Evolutionary conservation across 2,329 filamentous ascomycete genomes (phyloP).

Genomic region (Rhexocercosporidium sp.): DNA sequence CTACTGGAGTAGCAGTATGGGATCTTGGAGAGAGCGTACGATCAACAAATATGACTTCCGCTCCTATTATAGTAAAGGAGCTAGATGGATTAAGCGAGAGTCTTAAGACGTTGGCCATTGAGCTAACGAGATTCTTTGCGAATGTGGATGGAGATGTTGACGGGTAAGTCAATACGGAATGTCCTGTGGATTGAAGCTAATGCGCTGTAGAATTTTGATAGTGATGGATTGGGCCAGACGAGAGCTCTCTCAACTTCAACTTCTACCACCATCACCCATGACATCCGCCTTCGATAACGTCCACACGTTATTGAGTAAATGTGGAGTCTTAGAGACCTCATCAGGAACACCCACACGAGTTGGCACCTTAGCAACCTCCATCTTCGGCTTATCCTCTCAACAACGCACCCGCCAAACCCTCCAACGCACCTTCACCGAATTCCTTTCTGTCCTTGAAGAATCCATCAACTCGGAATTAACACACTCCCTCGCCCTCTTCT

Average conservation of each 20-base stretch:
- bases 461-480: constrained; percentile 84
- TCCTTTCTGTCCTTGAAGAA: constrained; percentile 86
- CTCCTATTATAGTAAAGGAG: constrained; percentile 81
- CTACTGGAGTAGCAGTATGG: constrained; percentile 92
- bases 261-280: constrained; percentile 65
- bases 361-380: constrained; percentile 69
- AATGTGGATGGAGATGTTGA: constrained; percentile 94
- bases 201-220: constrained; percentile 71
- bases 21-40: constrained; percentile 91
- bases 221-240: constrained; percentile 96
- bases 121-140: constrained; percentile 90
- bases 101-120: constrained; percentile 81
- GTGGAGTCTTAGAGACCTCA: constrained; percentile 63
- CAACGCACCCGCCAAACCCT: constrained; percentile 82
- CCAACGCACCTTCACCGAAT: constrained; percentile 86
- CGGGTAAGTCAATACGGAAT: constrained; percentile 54
- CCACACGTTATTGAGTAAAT: constrained; percentile 73
- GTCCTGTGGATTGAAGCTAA: constrained; percentile 29
- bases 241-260: constrained; percentile 75
- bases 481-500: constrained; percentile 80
- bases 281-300: constrained; percentile 81
- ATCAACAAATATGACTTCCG: constrained; percentile 88
- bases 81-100: constrained; percentile 86
- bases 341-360: constrained; percentile 67
- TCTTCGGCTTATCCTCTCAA: constrained; percentile 81